Base-by-base conservation (phyloP, 2,329 filamentous ascomycete species). In the Fusarium falciforme region DNA sequence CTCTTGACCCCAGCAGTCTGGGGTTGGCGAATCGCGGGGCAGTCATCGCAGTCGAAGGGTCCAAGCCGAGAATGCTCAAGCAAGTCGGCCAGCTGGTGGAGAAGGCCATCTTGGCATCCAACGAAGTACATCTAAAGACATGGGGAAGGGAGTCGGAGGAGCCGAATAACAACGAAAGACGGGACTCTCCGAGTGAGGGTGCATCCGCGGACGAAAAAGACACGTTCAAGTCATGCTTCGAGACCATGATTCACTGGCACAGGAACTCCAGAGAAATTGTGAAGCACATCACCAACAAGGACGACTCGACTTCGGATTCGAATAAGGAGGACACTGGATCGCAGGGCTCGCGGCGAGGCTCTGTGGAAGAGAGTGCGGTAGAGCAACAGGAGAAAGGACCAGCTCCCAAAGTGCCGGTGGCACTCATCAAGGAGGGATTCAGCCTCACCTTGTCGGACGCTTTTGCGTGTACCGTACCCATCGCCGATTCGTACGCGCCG, bases 11-110 rank as follows among this genome's bases (percentile, higher is more conserved):
- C 5, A 80, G 78, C 8, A 77, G 76, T 5, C 73, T 78, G 4
- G 71, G 72, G 2, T 80, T 82, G 68, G 83, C 85, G 75, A 84
- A 86, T 8, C 89, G 95, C n/a, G 95, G 96, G 0, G 90, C 93
- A 0, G 89, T 98, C 40, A 92, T 98, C 71, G 93, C 94, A 1
- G 85, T 98, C 31, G 96, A 98, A 82, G 95, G 95, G 1, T 87
- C 92, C 20, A 89, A 92, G 66, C 73, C 80, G 8, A 77, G 78
- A n/a, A 75, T 89, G 25, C 79, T 89, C 11, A 81, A 84, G 2
- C 86, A 89, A 11, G 89, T 93, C 5, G 91, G 94, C 5, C 84
- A 87, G 4, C 88, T 89, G 20, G 89, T 98, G 22, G 88, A 93
- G 64, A 86, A 87, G 36, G 92, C 91, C 76, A 85, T 97, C 49